Percentiles rank a stretch among this genome's conserved stretches.
Conservation (phyloP, 1,139 yeast genomes). For the Schwanniomyces etchellsii region DNA sequence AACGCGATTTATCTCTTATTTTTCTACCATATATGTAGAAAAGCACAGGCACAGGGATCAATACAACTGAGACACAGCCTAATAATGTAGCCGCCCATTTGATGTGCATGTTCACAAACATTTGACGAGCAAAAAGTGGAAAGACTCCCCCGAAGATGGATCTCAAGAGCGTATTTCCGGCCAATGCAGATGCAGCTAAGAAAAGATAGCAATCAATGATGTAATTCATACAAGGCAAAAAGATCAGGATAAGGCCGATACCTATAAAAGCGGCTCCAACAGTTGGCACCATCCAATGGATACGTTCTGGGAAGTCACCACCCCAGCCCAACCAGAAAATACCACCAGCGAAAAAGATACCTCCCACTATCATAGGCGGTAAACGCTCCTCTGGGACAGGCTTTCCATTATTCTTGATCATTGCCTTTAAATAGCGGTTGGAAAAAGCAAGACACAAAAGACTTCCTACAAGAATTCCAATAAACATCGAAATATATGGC, state of each 20-base stretch:
- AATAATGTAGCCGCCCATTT: slow-evolving; percentile 82
- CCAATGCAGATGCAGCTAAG: slow-evolving; percentile 84
- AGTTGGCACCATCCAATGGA: slow-evolving; percentile 77
- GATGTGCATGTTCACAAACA: slow-evolving; percentile 70
- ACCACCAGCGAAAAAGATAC: slow-evolving; percentile 62
- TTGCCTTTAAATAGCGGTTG: slow-evolving; percentile 16
- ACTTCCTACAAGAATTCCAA: slow-evolving; percentile 58
- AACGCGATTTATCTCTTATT: slow-evolving; percentile 49
- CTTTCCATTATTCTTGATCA: slow-evolving; percentile 44
- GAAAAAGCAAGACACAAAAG: slow-evolving; percentile 16
- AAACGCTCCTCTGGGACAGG: slow-evolving; percentile 71
- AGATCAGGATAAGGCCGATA: slow-evolving; percentile 63
- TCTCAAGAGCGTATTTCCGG: slow-evolving; percentile 77
- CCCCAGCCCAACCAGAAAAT: slow-evolving; percentile 78
- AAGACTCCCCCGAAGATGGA: slow-evolving; percentile 51
- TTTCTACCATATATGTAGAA: slow-evolving; percentile 61
- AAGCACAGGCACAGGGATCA: slow-evolving; percentile 73
- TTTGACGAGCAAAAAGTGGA: slow-evolving; percentile 50
- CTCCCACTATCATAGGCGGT: slow-evolving; percentile 59
- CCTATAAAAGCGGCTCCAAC: slow-evolving; percentile 64
- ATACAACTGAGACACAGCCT: slow-evolving; percentile 57
- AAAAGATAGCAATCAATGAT: slow-evolving; percentile 67
- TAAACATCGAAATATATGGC: slow-evolving; percentile 51
- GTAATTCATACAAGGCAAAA: slow-evolving; percentile 68
- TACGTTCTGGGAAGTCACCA: slow-evolving; percentile 55